A percentile compares a stretch with the other conserved stretches of the same genome.
phyloP scores from a whole-genome alignment of 805 yeast species.

The Kuraishia floccosa region DNA sequence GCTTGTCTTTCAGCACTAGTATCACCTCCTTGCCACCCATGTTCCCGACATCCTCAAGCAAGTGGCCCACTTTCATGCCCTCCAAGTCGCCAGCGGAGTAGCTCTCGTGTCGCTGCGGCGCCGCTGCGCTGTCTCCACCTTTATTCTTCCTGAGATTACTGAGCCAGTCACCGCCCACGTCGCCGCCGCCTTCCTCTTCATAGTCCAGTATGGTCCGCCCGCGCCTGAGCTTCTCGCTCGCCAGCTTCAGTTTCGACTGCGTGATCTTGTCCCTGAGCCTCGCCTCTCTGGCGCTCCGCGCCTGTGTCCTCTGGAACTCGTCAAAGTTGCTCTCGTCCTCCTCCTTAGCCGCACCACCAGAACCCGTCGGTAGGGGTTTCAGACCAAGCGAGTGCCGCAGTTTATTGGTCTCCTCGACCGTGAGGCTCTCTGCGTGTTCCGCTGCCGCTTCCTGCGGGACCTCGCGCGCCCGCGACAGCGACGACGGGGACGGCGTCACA shows the following conservation, averaged over 20 bases:
- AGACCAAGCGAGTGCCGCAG: slow-evolving; percentile 41
- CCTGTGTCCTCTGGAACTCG: slow-evolving; percentile 16
- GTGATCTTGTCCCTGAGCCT: slow-evolving; percentile 12
- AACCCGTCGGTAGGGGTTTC: slow-evolving; percentile 28
- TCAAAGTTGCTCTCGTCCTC: slow-evolving; percentile 21
- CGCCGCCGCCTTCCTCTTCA: slow-evolving; percentile 15
- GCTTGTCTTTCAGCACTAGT: slow-evolving; percentile 46
- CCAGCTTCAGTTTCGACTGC: no score
- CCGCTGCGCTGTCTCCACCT: slow-evolving; percentile 2
- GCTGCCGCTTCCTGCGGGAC: background rate
- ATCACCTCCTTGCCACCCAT: slow-evolving; percentile 30
- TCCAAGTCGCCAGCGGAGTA: slow-evolving; percentile 9
- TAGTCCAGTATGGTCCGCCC: slow-evolving; percentile 15
- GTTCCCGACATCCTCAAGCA: slow-evolving; percentile 22
- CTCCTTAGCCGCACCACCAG: slow-evolving; percentile 3
- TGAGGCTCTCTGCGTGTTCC: slow-evolving; percentile 10
- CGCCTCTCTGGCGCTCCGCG: background rate
- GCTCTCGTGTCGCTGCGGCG: slow-evolving; percentile 1
- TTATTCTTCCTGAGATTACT: slow-evolving; percentile 17
- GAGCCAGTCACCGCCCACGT: slow-evolving; percentile 29
- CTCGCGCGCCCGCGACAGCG: no score
- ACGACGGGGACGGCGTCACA: background rate
- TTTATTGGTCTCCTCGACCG: slow-evolving; percentile 46
- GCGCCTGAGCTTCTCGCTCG: slow-evolving; percentile 9
- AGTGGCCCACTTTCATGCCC: slow-evolving; percentile 34